These are phyloP conservation scores for Zygotorulaspora danielsina DNA, from an alignment of 805 yeast species.

Conservation along the genomic window DNA sequence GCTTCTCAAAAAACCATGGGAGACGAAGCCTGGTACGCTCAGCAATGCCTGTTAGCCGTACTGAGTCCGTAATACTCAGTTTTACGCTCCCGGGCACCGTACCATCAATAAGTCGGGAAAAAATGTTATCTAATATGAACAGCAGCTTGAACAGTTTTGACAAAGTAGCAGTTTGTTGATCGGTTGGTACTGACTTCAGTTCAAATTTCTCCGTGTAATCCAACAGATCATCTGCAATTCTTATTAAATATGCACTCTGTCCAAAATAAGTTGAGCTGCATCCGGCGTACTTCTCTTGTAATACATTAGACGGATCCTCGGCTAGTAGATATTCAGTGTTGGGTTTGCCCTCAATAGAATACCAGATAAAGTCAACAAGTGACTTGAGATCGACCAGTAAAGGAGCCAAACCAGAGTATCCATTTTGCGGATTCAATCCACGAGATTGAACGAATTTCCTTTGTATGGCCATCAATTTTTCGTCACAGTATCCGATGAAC, in stretches of 20 bases:
- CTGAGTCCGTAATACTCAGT: conserved; percentile 47
- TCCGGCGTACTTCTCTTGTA: conserved; percentile 7
- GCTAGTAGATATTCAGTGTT: conserved; percentile 27
- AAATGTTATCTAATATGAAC: conserved; percentile 40
- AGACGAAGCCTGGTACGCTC: conserved; percentile 47
- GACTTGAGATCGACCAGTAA: conserved; percentile 45
- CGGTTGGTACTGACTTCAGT: conserved; percentile 19
- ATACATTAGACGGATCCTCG: conserved; percentile 11
- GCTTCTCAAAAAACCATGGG: conserved; percentile 35
- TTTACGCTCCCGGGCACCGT: conserved; percentile 33
- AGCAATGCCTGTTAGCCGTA: conserved; percentile 50
- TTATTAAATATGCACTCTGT: conserved; percentile 57
- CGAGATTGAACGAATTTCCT: conserved; percentile 48
- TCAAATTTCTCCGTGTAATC: conserved; percentile 52
- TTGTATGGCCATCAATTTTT: conserved; percentile 48
- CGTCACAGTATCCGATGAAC: conserved; percentile 52
- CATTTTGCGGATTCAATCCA: conserved; percentile 33
- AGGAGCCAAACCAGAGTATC: conserved; percentile 31
- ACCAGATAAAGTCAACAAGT: conserved; percentile 58
- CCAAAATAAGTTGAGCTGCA: conserved; percentile 42
- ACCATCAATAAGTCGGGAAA: conserved; percentile 38
- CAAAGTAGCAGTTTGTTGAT: conserved; percentile 29
- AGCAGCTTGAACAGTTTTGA: conserved; percentile 39
- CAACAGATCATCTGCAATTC: conserved; percentile 60
- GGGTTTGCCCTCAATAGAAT: conserved; percentile 44